Conservation (phyloP, 2,329 filamentous ascomycete genomes). For the Cladosporium sp. region DNA sequence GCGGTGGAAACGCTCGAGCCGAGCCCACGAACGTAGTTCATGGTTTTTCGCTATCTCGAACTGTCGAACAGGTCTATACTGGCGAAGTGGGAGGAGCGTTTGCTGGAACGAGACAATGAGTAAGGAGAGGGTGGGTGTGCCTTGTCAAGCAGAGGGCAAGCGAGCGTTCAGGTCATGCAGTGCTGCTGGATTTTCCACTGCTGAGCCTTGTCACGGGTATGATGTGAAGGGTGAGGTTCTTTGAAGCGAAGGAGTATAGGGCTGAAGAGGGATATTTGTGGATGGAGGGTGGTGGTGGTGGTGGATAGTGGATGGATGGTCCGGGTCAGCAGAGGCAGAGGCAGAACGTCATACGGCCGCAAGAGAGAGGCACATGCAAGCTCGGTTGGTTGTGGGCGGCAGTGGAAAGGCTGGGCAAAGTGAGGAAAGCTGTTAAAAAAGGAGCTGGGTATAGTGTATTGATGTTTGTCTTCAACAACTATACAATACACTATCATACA, state of each 20-base stretch:
- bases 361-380: neutral
- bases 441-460: too few relatives aligned
- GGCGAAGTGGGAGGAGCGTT: neutral
- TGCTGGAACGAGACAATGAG: neutral
- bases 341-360: slow-evolving; percentile 11
- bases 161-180: slow-evolving; percentile 1
- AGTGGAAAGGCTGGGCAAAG: neutral
- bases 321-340: slow-evolving; percentile 9
- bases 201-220: neutral
- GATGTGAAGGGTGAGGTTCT: neutral
- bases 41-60: slow-evolving; percentile 36
- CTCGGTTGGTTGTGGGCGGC: neutral
- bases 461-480: too few relatives aligned
- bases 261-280: neutral
- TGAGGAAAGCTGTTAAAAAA: too few relatives aligned
- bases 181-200: neutral
- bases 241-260: neutral
- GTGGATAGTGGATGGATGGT: too few relatives aligned
- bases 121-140: neutral
- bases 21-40: slow-evolving; percentile 97
- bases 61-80: neutral
- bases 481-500: too few relatives aligned
- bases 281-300: too few relatives aligned
- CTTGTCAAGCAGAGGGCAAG: slow-evolving; percentile 8
- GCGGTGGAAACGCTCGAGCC: slow-evolving; percentile 95